phyloP scores from a whole-genome alignment of 1,139 yeast species.

The Yamadazyma spencermartinsiae region DNA sequence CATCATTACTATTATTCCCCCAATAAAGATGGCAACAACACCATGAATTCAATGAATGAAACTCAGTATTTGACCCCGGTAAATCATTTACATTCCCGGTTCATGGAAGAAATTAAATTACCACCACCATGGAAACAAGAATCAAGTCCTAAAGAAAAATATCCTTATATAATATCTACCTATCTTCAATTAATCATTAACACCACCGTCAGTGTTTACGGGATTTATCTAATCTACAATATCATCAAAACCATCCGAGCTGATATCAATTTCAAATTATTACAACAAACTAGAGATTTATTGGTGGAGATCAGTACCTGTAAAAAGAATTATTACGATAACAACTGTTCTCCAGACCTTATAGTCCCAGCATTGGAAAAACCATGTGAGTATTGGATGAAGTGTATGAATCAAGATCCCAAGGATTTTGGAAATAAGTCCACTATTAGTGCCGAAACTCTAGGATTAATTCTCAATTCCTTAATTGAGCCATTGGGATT shows the following conservation, averaged over 20 bases:
- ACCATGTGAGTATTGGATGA: conserved; percentile 59
- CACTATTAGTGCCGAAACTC: conserved; percentile 59
- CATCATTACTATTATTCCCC: conserved; percentile 20
- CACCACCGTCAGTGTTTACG: conserved; percentile 41
- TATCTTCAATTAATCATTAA: conserved; percentile 57
- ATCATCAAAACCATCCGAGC: conserved; percentile 47
- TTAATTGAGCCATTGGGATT: conserved; percentile 64
- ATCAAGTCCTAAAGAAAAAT: conserved; percentile 37
- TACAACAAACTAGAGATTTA: conserved; percentile 37
- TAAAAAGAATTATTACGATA: conserved; percentile 48
- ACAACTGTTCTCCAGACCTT: conserved; percentile 56
- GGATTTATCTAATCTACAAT: conserved; percentile 40
- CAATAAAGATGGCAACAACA: conserved; percentile 4
- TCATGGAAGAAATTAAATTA: conserved; percentile 15
- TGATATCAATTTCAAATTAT: conserved; percentile 54
- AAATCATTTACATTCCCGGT: conserved; percentile 4
- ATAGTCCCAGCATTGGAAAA: conserved; percentile 61
- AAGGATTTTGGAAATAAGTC: conserved; percentile 43
- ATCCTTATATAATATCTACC: conserved; percentile 57
- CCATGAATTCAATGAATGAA: conserved; percentile 6
- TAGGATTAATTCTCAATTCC: conserved; percentile 63
- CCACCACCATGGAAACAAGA: conserved; percentile 52
- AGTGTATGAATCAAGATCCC: conserved; percentile 62
- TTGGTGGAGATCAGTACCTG: conserved; percentile 50
- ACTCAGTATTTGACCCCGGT: conserved; percentile 10